Evolutionary conservation across 371 early-diverging fungal genomes (phyloP), one percentile per base, ranked within the genome.

Genomic region (Mucor plumbeus): DNA sequence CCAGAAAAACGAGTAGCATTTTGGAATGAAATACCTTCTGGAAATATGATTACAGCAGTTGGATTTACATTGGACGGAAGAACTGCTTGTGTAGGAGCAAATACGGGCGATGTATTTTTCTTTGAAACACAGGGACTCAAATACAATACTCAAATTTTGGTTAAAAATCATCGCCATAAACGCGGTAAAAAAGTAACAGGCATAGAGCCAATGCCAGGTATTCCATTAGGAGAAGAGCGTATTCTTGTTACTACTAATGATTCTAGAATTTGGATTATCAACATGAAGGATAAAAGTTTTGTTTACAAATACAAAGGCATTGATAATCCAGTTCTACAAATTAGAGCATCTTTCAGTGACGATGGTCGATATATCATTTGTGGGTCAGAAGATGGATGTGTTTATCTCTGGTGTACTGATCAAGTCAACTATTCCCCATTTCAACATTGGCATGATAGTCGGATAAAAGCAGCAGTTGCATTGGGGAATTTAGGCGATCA

Each of bases 161-260:
- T 94, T n/a, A 85, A 86, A 40, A 75, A 83, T 17, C 69, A 76
- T 39, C 81, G 86, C 43, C 75, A 81, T 6, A 86, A 78, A 59
- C 70, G 83, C 59, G 89, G 90, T 6, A 77, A 79, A 55, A 92
- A 95, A 71, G 92, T 94, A 59, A 92, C 91, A 7, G 89, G 91
- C 4, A 90, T 92, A 63, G 86, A 90, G 35, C 68, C 82, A 1
- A 78, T 89, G 74, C 88, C 86, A 15, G 72, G 78, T 38, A 67
- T 83, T 65, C 61, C 78, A 58, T 53, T 80, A 43, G 82, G 85
- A 61, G 81, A 84, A 44, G 82, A 82, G 14, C 78, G 80, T 47
- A 69, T 92, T 9, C 71, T 95, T 0, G 87, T 95, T 6, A 90
- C 94, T 1, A 89, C 91, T 40, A 93, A 91, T 63, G 96, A 97